Base-by-base conservation (phyloP, 2,329 filamentous ascomycete species). In the Dryadomyces quercus-mongolicae region DNA sequence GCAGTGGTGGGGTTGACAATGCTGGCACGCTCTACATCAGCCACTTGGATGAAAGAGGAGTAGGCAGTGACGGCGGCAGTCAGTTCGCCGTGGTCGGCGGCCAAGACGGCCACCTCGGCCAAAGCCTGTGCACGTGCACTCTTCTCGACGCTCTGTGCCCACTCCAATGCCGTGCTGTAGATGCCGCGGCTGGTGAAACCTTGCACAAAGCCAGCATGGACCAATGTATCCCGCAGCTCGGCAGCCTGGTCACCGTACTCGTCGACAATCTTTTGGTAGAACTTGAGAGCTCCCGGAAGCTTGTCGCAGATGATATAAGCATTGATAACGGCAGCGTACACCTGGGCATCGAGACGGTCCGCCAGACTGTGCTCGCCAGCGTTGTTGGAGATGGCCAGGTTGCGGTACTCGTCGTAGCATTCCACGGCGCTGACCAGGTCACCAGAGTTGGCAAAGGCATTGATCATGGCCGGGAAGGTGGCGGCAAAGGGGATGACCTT, bases 321-420 rank as follows among this genome's bases (percentile, higher is more conserved):
- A 61, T 88, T 88, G 69, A 97, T 85, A 53, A 98, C 75, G n/a
- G 92, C 80, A 22, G 91, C 89, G 65, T 98, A 97, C 7, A 97
- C 86, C 60, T 89, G 78, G 31, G 84, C 81, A 65, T 97, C 92
- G 49, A 87, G 77, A 51, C 91, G 84, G 58, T 85, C 77, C 49
- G 84, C 75, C 10, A 90, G 73, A 18, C 79, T 79, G 49, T 83
- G 74, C 56, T 82, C 74, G 55, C 90, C 90, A 43, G 78, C 81
- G 67, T 96, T 87, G 65, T 93, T 80, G 43, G 85, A 83, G 52
- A 97, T 81, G n/a, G 92, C 91, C 45, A 96, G 75, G 48, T 82
- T 80, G 64, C 89, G 89, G 75, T 97, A 97, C 69, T 95, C 88
- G 60, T 94, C 92, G 71, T 96, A 98, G 70, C 89, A 90, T 67